Percentiles rank a stretch among this genome's conserved stretches.
Evolutionary conservation across 352 stramenopile species (phyloP).

Genomic region (Thraustotheca clavata): DNA sequence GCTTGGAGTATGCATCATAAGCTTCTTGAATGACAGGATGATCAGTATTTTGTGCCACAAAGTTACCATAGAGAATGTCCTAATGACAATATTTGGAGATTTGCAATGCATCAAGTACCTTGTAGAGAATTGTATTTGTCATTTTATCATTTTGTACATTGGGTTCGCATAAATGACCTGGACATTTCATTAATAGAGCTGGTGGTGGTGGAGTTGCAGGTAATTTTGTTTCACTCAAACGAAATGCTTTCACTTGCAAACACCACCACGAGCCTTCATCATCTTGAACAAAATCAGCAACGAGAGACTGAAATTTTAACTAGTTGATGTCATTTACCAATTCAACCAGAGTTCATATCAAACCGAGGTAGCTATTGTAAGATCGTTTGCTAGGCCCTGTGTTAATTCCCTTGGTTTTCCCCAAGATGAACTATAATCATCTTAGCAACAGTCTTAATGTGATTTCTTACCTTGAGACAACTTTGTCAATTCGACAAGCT

Average conservation of each 20-base stretch:
- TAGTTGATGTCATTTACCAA: background rate
- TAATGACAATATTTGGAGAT: background rate
- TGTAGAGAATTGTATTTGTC: constrained; percentile 1
- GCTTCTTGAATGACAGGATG: background rate
- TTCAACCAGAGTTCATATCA: background rate
- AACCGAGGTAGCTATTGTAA: background rate
- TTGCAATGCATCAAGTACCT: background rate
- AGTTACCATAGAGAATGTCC: background rate
- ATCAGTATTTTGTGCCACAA: background rate
- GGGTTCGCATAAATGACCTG: background rate
- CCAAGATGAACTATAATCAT: constrained; percentile 7
- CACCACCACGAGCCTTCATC: constrained; percentile 45
- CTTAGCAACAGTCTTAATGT: background rate
- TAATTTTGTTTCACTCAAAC: background rate
- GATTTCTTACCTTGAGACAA: background rate
- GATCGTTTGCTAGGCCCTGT: background rate
- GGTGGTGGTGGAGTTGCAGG: background rate
- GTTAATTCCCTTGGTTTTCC: background rate
- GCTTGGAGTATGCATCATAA: background rate
- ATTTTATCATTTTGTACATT: background rate
- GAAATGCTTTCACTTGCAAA: constrained; percentile 62
- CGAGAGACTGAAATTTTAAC: constrained; percentile 38
- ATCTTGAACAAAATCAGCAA: constrained; percentile 52
- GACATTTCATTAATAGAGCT: background rate
- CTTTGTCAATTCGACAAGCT: constrained; percentile 1